These are phyloP conservation scores for Cadophora luteo-olivacea DNA, from an alignment of 2,329 filamentous ascomycete species.

Conservation along the genomic window DNA sequence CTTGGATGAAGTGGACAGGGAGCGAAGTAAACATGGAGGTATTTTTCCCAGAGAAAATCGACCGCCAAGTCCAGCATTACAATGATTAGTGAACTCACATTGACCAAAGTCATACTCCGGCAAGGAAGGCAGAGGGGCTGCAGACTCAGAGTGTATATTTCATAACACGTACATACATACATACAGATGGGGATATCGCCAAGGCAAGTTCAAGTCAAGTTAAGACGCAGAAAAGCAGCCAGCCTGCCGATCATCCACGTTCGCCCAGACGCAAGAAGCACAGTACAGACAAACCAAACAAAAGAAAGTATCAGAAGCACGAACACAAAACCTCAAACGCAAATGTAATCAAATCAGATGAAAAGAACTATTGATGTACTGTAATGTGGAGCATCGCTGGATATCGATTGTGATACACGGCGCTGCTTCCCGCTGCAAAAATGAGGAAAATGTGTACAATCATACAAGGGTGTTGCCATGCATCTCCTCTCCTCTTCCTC, in stretches of 20 bases:
- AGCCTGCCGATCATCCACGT: neutral
- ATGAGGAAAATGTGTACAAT: constrained; percentile 11
- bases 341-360: neutral
- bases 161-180: constrained; percentile 13
- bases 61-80: no score
- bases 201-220: neutral
- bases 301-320: neutral
- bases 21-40: no score
- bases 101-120: no score
- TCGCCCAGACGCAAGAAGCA: neutral
- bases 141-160: neutral
- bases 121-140: neutral
- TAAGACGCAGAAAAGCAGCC: neutral
- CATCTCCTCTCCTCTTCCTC: neutral
- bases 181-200: constrained; percentile 14
- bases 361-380: neutral
- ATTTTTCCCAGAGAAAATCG: no score
- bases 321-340: neutral
- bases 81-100: no score
- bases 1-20: no score
- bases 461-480: constrained; percentile 7
- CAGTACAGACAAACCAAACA: neutral
- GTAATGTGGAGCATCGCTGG: constrained; percentile 5
- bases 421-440: neutral
- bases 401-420: neutral